A percentile compares a stretch with the other conserved stretches of the same genome.
Evolutionary conservation across 23 red algal genomes (phyloP).

Genomic region (Pyropia yezoensis): DNA sequence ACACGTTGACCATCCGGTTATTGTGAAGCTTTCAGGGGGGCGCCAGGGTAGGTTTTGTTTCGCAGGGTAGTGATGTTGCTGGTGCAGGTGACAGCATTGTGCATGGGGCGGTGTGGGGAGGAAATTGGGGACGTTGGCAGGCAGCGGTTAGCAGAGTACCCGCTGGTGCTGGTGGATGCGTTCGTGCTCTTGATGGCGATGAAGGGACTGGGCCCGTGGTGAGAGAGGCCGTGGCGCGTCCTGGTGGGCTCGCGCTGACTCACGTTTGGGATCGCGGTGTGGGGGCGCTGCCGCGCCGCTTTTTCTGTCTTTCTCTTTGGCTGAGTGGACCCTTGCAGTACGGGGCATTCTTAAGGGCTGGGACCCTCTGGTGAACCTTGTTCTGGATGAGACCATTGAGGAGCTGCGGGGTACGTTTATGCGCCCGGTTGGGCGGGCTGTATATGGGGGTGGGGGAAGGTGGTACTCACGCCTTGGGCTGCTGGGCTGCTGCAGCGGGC

Average conservation of each 20-base stretch:
- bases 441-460: no score
- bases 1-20: conserved; percentile 44
- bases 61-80: not conserved
- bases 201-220: not conserved
- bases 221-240: no score
- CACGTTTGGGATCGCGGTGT: not conserved
- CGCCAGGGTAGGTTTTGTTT: conserved; percentile 21
- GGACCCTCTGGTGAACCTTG: conserved; percentile 90
- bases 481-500: no score
- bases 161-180: not conserved
- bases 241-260: no score
- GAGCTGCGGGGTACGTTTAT: conserved; percentile 53
- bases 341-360: conserved; percentile 80
- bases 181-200: not conserved
- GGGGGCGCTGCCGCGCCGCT: no score
- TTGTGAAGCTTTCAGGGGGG: conserved; percentile 76
- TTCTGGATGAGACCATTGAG: conserved; percentile 90
- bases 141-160: not conserved
- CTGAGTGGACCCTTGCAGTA: conserved; percentile 1
- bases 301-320: not conserved
- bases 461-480: no score
- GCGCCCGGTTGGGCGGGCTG: no score
- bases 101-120: not conserved
- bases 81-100: not conserved
- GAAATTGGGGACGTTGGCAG: no score